A percentile compares a stretch with the other conserved stretches of the same genome.
phyloP scores from a whole-genome alignment of 805 yeast genomes.

The Saccharomycopsis capsularis region DNA sequence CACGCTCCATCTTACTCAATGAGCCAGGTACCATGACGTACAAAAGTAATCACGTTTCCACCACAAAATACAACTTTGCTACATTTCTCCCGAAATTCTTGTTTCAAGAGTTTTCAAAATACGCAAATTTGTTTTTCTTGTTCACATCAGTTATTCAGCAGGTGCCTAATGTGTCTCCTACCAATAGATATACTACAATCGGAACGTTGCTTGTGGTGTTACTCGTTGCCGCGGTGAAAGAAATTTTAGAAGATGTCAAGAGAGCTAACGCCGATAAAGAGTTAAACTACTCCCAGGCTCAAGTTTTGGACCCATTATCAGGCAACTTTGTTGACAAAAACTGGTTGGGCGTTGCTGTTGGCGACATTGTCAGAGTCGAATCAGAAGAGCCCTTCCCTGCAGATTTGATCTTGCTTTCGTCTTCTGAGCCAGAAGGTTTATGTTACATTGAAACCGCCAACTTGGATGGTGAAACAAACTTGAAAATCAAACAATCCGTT shows the following conservation, averaged over 20 bases:
- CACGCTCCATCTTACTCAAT: slow-evolving; percentile 22
- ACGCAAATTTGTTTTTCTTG: slow-evolving; percentile 89
- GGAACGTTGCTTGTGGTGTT: slow-evolving; percentile 84
- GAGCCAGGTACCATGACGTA: slow-evolving; percentile 38
- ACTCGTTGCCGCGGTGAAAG: slow-evolving; percentile 87
- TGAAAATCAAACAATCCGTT: slow-evolving; percentile 86
- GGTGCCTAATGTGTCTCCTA: slow-evolving; percentile 94
- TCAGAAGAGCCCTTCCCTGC: slow-evolving; percentile 94
- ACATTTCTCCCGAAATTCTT: slow-evolving; percentile 92
- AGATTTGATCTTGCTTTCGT: slow-evolving; percentile 73
- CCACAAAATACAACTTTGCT: slow-evolving; percentile 90
- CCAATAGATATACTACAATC: slow-evolving; percentile 91
- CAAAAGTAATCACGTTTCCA: slow-evolving; percentile 80
- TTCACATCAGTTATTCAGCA: slow-evolving; percentile 93
- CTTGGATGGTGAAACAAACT: slow-evolving; percentile 94
- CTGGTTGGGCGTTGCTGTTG: slow-evolving; percentile 88
- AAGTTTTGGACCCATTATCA: slow-evolving; percentile 48
- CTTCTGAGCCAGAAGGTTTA: slow-evolving; percentile 97
- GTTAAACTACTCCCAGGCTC: slow-evolving; percentile 69
- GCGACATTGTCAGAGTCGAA: slow-evolving; percentile 78
- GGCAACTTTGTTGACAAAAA: slow-evolving; percentile 60
- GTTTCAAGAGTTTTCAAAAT: slow-evolving; percentile 94
- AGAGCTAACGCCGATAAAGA: slow-evolving; percentile 86
- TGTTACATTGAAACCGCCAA: slow-evolving; percentile 98
- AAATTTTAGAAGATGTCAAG: slow-evolving; percentile 82